Conservation (phyloP, 1,284 basidiomycete species). For the Cryptococcus sp. region DNA sequence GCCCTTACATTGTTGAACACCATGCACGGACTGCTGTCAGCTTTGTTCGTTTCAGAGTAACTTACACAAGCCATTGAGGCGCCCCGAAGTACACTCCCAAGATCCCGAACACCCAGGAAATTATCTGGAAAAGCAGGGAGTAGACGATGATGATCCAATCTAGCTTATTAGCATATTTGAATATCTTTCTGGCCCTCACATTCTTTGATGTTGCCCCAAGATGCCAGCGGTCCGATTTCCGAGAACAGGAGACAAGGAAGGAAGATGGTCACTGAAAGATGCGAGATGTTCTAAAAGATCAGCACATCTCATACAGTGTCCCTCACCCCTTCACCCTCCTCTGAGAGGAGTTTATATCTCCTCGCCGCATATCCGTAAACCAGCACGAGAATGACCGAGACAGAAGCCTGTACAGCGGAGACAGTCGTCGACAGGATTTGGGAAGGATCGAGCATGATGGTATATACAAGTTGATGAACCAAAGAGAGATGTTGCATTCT, state of each 20-base stretch:
- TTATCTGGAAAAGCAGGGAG: slow-evolving; percentile 40
- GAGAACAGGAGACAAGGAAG: slow-evolving; percentile 48
- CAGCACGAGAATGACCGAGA: slow-evolving; percentile 46
- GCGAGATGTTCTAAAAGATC: slow-evolving; percentile 32
- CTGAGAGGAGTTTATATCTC: slow-evolving; percentile 26
- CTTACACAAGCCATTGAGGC: slow-evolving; percentile 42
- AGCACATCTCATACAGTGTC: neutral
- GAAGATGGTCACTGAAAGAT: slow-evolving; percentile 44
- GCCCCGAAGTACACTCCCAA: slow-evolving; percentile 33
- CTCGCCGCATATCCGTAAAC: slow-evolving; percentile 38
- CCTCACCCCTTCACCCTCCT: slow-evolving; percentile 38
- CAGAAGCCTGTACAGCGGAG: slow-evolving; percentile 34
- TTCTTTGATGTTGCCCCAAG: slow-evolving; percentile 36
- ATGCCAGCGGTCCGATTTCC: slow-evolving; percentile 49
- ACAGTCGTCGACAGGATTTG: slow-evolving; percentile 26
- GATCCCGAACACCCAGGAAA: slow-evolving; percentile 36
- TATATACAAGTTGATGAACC: neutral
- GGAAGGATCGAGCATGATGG: slow-evolving; percentile 7
- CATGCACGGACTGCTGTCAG: slow-evolving; percentile 34
- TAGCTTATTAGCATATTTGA: slow-evolving; percentile 9
- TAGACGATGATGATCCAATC: slow-evolving; percentile 47
- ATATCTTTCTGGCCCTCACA: slow-evolving; percentile 27
- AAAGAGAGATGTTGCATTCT: neutral
- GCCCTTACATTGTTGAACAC: slow-evolving; percentile 46
- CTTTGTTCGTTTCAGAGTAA: neutral